Evolutionary conservation across 352 stramenopile genomes (phyloP).

Genomic region (Pythium brachiatum): DNA sequence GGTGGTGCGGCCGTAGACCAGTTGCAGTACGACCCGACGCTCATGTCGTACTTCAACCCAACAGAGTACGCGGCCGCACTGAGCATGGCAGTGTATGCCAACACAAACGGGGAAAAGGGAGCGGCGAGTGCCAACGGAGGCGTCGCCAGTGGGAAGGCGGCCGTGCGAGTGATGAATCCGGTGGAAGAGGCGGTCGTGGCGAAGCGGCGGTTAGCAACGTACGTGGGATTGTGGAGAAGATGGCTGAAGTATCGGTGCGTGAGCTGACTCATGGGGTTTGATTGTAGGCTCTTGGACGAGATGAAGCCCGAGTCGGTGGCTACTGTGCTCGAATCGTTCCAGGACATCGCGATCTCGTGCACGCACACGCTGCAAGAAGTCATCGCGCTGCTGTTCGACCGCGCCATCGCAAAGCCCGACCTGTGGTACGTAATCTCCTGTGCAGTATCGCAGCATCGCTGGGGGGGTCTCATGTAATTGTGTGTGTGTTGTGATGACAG

Average conservation of each 20-base stretch:
- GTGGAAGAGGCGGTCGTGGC: slow-evolving; percentile 64
- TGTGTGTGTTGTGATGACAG: slow-evolving; percentile 21
- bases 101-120: slow-evolving; percentile 19
- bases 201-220: slow-evolving; percentile 52
- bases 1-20: slow-evolving; percentile 20
- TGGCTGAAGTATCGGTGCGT: background rate
- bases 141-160: slow-evolving; percentile 19
- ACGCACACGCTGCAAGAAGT: slow-evolving; percentile 71
- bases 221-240: slow-evolving; percentile 27
- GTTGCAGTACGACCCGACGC: slow-evolving; percentile 68
- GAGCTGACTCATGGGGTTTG: background rate
- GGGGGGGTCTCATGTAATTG: background rate
- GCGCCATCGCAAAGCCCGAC: slow-evolving; percentile 56
- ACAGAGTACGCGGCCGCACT: slow-evolving; percentile 69
- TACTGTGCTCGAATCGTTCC: slow-evolving; percentile 48
- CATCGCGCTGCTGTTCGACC: slow-evolving; percentile 66
- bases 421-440: slow-evolving; percentile 36
- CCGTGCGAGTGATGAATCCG: slow-evolving; percentile 36
- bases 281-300: slow-evolving; percentile 53
- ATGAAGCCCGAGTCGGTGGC: slow-evolving; percentile 39
- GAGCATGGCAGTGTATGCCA: slow-evolving; percentile 38
- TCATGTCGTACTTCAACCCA: slow-evolving; percentile 78
- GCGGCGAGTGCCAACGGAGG: background rate
- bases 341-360: slow-evolving; percentile 65
- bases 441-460: no score